Percentiles rank a stretch among this genome's conserved stretches.
These are phyloP conservation scores for Euphrasia confusa DNA, from an alignment of 257 asterid genomes.

Conservation along the genomic window DNA sequence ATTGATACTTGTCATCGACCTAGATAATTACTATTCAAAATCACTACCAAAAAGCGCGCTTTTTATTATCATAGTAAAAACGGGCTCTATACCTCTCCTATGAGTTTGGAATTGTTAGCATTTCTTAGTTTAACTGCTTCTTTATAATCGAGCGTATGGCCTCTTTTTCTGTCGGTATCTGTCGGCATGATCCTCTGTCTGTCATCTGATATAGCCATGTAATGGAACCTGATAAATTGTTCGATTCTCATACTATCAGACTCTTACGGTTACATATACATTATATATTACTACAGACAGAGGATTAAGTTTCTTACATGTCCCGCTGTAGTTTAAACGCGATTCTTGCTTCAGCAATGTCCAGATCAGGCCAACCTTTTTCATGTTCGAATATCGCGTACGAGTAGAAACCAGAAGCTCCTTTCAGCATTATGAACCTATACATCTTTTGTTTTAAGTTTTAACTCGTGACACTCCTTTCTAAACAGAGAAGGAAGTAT, in stretches of 20 bases:
- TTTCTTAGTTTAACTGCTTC: conserved; percentile 61
- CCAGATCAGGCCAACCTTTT: conserved; percentile 76
- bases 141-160: conserved; percentile 43
- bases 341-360: conserved; percentile 50
- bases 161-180: conserved; percentile 35
- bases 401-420: conserved; percentile 60
- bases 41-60: background rate
- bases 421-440: conserved; percentile 57
- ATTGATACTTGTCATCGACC: conserved; percentile 70
- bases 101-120: conserved; percentile 35
- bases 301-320: conserved; percentile 17
- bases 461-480: background rate
- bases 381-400: conserved; percentile 59
- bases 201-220: conserved; percentile 69
- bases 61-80: background rate
- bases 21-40: background rate
- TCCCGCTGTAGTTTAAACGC: conserved; percentile 56
- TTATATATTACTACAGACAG: background rate
- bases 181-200: conserved; percentile 63
- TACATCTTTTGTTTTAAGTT: background rate
- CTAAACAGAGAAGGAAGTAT: background rate
- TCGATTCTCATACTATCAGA: background rate
- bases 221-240: conserved; percentile 42
- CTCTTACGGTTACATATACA: background rate
- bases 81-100: conserved; percentile 28